Base-by-base conservation (phyloP, 208 protist species). In the Crithidia acanthocephali region DNA sequence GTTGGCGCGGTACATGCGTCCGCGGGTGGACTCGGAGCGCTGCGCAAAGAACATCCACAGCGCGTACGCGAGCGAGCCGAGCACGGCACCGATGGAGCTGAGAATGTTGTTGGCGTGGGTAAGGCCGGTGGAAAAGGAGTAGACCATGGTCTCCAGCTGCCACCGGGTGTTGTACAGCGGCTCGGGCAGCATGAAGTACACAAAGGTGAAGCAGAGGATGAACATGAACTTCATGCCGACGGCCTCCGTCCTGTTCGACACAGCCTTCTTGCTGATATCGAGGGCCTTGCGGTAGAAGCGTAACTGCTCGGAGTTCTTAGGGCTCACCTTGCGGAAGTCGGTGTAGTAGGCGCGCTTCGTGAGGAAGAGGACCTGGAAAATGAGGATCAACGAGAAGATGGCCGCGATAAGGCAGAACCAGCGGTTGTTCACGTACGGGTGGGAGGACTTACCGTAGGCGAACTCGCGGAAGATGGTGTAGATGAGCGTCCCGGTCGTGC, bases 151-250 rank as follows among this genome's bases (percentile, higher is more conserved):
- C 22, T 79, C 57, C 22, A 71, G 76, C 30, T 50, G 67, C 30
- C 56, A 76, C 27, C 25, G 40, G 30, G 45, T 58, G 58, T 69
- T 77, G 45, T 42, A 56, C 62, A 72, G 45, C 52, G 59, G 65
- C 20, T 86, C 81, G 7, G 76, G 81, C 25, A 86, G 57, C 72
- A 79, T 51, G 25, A 73, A 83, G 69, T 81, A 86, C 44, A 86
- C 59, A 67, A 83, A 83, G 32, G 75, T 65, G 62, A 86, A 86
- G 57, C 51, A 66, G 27, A 86, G 52, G 16, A 76, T 73, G 69
- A 77, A 80, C 64, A 86, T 76, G 35, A 75, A 80, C 55, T 70
- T 66, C 7, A 56, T 50, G 48, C 51, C 66, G 8, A 62, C 42
- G 48, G 59, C 37, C 42, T 68, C 63, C 6, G 20, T 30, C 13